Conservation (phyloP, 1,284 basidiomycete species). For the Pterulicium gracile region DNA sequence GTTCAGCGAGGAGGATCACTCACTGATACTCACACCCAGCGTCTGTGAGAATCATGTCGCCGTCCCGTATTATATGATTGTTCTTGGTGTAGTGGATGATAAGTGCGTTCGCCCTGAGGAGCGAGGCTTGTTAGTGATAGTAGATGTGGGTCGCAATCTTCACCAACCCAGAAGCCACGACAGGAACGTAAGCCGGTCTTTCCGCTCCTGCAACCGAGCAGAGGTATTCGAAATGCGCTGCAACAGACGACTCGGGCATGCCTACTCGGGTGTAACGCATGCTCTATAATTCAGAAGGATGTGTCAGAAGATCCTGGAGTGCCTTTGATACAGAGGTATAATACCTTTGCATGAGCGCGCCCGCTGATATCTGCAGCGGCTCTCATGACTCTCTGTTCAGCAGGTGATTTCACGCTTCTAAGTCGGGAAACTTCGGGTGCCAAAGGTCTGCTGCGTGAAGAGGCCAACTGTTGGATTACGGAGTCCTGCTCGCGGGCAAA, state of each 20-base stretch:
- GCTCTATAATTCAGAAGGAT: conserved; percentile 32
- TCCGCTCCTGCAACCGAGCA: conserved; percentile 74
- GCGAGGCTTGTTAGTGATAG: background rate
- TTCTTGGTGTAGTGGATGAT: conserved; percentile 92
- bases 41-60: conserved; percentile 82
- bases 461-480: conserved; percentile 40
- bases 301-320: too few species aligned
- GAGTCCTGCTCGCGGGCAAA: conserved; percentile 36
- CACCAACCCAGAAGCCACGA: conserved; percentile 82
- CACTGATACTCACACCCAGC: conserved; percentile 85
- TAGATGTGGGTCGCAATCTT: background rate
- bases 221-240: conserved; percentile 83
- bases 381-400: conserved; percentile 63
- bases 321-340: too few species aligned
- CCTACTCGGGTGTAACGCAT: conserved; percentile 76
- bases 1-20: conserved; percentile 8
- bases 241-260: conserved; percentile 63
- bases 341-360: conserved; percentile 66
- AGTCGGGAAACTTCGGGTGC: conserved; percentile 51
- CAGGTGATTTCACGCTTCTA: conserved; percentile 59
- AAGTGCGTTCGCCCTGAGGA: conserved; percentile 64
- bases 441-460: conserved; percentile 37
- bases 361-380: conserved; percentile 69
- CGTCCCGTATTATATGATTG: conserved; percentile 60
- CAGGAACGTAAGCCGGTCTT: conserved; percentile 87